Base-by-base conservation (phyloP, 768 basidiomycete genomes). In the Mycena indigotica region DNA sequence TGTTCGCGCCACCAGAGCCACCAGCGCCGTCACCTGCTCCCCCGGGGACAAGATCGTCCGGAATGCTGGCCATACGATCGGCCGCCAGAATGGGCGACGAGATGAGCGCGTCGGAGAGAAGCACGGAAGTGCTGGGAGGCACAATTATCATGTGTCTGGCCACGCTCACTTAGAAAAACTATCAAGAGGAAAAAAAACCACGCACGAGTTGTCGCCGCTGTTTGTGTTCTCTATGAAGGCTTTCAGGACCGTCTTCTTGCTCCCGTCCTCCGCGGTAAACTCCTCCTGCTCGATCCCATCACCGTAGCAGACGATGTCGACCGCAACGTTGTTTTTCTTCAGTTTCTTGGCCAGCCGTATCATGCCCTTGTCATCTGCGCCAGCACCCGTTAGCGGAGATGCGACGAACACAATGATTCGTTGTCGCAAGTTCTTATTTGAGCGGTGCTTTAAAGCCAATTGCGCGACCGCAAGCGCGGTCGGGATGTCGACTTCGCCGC, bases 241-340 rank as follows among this genome's bases (percentile, higher is more conserved):
- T 66, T 79, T 82, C 58, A 99, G 78, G 54, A 93, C 84, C 16
- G 75, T 74, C 66, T 84, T 84, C n/a, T n/a, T n/a, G n/a, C n/a
- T n/a, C 46, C 80, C 84, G 41, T 85, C 85, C 57, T 83, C 87
- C 16, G 15, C 41, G 8, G 70, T 70, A 4, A 77, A 73, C 67
- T 85, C 84, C 68, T 88, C 89, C 67, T 85, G 84, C 68, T 88
- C 89, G 44, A 95, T 90, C 4, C 86, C 91, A 65, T 96, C 95
- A 1, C 96, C 96, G 72, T 93, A 98, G 4, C 84, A 84, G 26
- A 98, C 78, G 50, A 98, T 79, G 72, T 99, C 97, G 24, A 98
- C 82, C 1, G 95, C 92, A 40, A 99, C 94, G 66, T 98, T 99
- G 72, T 98, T 98, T 87, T 99, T 99, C 82, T 98, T 98, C 60